Base-by-base conservation (phyloP, 2,329 filamentous ascomycete species). In the Diaporthe ilicicola region DNA sequence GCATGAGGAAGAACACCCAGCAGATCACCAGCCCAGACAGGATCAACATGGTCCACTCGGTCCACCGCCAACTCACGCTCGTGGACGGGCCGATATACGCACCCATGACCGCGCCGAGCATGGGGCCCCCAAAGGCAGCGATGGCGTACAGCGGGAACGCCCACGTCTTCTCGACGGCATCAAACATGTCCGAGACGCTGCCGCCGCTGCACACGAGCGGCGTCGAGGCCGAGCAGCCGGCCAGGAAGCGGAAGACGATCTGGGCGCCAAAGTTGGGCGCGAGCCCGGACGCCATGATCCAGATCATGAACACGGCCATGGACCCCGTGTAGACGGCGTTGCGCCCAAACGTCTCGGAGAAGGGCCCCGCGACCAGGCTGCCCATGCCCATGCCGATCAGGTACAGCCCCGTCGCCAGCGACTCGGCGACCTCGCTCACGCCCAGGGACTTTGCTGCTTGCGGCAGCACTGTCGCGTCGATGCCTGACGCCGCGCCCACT, bases 1-100 rank as follows among this genome's bases (percentile, higher is more conserved):
- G 91, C 65, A 92, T 89, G 56, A 90, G 83, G 19, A 90, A 76
- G 29, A 89, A 76, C 42, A 93, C 87, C 46, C 87, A 75, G n/a
- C 82, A 77, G 29, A 91, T 83, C 70, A 91, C 80, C 7, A 86
- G 77, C 0, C 84, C 88, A 0, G 89, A 85, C 84, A 89, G 90
- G 64, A 93, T 92, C 39, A 92, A 80, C 70, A 92, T 84, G 1
- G 89, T 84, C 80, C 91, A 93, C 77, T 92, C 90, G 0, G 84
- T 83, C 88, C 89, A 91, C n/a, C 88, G 83, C 86, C 90, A 93
- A 62, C 82, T 84, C 1, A 79, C 76, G 0, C 55, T n/a, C 3
- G 83, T 84, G 68, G 86, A 88, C 66, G 90, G 84, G 61, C 91
- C 90, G 67, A 92, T 90, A 71, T 91, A 92, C 6, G 89, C 90